Conservation (phyloP, 306 rosid genomes). For the Arachis hypogaea region DNA sequence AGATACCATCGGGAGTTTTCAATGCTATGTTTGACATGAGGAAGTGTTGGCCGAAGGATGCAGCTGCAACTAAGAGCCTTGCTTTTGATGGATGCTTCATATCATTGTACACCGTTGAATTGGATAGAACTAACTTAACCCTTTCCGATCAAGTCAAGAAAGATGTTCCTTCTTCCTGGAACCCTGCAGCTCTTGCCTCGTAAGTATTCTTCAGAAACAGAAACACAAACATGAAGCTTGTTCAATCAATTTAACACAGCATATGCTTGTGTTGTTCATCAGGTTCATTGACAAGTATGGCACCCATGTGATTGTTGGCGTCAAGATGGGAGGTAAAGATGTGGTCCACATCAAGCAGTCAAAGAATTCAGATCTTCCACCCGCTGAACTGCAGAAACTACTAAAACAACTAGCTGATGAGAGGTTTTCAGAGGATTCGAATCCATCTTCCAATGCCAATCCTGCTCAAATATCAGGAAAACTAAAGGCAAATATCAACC, state of each 20-base stretch:
- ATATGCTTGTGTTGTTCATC: constrained; percentile 38
- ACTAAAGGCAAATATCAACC: constrained; percentile 48
- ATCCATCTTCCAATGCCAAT: constrained; percentile 41
- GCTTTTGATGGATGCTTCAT: constrained; percentile 85
- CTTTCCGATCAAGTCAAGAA: constrained; percentile 62
- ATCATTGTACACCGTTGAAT: constrained; percentile 67
- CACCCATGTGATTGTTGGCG: constrained; percentile 87
- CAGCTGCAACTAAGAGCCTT: constrained; percentile 60
- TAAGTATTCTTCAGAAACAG: constrained; percentile 39
- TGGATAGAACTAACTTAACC: constrained; percentile 60
- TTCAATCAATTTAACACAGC: too few relatives aligned
- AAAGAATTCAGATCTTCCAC: constrained; percentile 57
- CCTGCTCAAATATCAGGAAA: constrained; percentile 49
- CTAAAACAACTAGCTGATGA: constrained; percentile 78
- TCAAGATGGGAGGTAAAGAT: constrained; percentile 97
- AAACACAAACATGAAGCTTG: too few relatives aligned
- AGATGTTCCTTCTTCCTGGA: constrained; percentile 82
- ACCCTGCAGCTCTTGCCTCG: constrained; percentile 86
- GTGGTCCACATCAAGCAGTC: constrained; percentile 76
- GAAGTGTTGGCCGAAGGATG: constrained; percentile 79
- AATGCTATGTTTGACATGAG: constrained; percentile 72
- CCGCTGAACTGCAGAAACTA: constrained; percentile 68
- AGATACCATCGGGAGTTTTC: constrained; percentile 83
- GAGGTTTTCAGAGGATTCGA: constrained; percentile 60
- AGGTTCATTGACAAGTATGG: constrained; percentile 95